These are phyloP conservation scores for Thuja plicata DNA, from an alignment of 83 land plant genomes.

Conservation along the genomic window DNA sequence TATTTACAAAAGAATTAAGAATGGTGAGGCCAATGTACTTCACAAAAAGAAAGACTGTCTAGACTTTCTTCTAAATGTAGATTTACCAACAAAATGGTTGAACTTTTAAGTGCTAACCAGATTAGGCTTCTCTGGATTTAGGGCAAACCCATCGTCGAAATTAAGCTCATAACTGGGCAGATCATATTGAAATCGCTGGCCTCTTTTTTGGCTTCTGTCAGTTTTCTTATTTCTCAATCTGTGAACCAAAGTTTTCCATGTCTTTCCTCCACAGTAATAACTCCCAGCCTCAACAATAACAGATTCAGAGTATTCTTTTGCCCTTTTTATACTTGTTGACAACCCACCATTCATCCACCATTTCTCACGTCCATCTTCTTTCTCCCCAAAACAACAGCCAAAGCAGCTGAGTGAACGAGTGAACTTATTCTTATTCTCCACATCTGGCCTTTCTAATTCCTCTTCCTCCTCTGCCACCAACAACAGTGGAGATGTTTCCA, in stretches of 20 bases:
- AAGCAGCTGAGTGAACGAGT: background rate
- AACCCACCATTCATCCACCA: background rate
- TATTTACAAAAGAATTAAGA: too few species aligned
- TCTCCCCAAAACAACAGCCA: background rate
- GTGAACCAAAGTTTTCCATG: background rate
- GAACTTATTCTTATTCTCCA: background rate
- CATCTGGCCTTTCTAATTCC: background rate
- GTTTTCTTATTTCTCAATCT: background rate
- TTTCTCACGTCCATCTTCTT: background rate
- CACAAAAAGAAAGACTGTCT: too few species aligned
- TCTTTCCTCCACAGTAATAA: background rate
- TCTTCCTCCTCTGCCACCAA: background rate
- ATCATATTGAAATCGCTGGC: background rate
- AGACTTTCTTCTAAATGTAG: too few species aligned
- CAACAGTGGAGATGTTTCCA: background rate
- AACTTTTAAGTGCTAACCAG: too few species aligned
- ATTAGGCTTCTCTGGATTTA: too few species aligned
- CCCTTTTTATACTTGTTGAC: background rate
- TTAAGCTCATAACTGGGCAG: background rate
- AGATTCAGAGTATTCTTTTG: background rate
- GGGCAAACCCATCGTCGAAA: background rate
- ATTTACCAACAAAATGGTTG: too few species aligned
- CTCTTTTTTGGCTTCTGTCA: background rate
- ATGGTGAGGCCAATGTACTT: too few species aligned
- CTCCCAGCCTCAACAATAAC: background rate